Conservation (phyloP, 805 yeast genomes). For the Clavispora vitiphila region DNA sequence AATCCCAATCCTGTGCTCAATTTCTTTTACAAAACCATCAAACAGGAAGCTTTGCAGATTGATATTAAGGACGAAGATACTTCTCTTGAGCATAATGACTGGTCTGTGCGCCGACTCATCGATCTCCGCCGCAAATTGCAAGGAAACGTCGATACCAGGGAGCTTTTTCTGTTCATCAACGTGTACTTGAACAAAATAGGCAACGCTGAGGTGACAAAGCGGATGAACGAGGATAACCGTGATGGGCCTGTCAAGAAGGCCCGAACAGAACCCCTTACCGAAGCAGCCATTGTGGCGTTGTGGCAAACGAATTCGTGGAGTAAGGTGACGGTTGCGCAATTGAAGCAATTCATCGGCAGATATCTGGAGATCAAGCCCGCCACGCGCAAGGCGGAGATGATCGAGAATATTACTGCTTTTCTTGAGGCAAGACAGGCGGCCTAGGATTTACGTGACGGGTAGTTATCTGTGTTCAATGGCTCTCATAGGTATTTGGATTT, state of each 20-base stretch:
- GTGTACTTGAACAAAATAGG: constrained; percentile 6
- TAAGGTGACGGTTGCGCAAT: constrained; percentile 38
- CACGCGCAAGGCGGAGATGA: constrained; percentile 37
- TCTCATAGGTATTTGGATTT: no score
- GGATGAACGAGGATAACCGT: constrained; percentile 7
- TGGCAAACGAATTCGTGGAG: constrained; percentile 35
- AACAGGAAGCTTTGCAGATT: constrained; percentile 60
- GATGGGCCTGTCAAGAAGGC: constrained; percentile 3
- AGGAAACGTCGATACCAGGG: constrained; percentile 1
- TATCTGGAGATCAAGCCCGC: constrained; percentile 33
- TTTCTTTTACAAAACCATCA: constrained; percentile 60
- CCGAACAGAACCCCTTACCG: constrained; percentile 15
- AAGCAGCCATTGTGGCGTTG: constrained; percentile 36
- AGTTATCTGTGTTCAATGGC: no score
- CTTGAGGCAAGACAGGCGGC: constrained; percentile 15
- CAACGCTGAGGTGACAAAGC: constrained; percentile 7
- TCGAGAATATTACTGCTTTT: constrained; percentile 35
- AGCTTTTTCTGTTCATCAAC: constrained; percentile 4
- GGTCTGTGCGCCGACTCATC: constrained; percentile 8
- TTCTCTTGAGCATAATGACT: constrained; percentile 11
- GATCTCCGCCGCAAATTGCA: constrained; percentile 4
- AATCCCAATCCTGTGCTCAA: constrained; percentile 63
- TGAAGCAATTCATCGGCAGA: constrained; percentile 33
- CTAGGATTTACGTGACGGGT: no score
- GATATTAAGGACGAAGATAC: constrained; percentile 22